A percentile compares a stretch with the other conserved stretches of the same genome.
These are phyloP conservation scores for Colletotrichum destructivum DNA, from an alignment of 2,329 filamentous ascomycete genomes.

Conservation along the genomic window DNA sequence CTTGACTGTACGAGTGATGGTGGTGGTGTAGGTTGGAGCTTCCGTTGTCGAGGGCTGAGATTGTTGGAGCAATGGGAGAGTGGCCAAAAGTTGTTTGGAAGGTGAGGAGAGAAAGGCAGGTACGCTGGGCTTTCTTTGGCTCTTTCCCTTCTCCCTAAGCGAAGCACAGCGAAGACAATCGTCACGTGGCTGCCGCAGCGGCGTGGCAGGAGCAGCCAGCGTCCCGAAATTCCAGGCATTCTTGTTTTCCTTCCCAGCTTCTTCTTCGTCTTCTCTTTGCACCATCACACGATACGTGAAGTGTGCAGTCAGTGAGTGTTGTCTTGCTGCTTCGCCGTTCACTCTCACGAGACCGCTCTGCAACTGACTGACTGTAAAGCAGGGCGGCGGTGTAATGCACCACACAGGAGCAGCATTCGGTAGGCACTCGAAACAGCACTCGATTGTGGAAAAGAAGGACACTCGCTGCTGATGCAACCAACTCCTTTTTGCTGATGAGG, in stretches of 20 bases:
- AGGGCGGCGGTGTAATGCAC: too few relatives aligned
- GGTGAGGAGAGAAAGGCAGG: too few relatives aligned
- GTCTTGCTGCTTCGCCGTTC: too few relatives aligned
- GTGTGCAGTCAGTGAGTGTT: too few relatives aligned
- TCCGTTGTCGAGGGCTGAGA: too few relatives aligned
- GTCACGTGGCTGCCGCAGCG: background rate
- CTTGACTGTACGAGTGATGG: too few relatives aligned
- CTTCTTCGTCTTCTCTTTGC: background rate
- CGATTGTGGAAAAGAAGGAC: background rate
- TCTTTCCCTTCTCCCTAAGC: background rate
- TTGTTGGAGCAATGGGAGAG: too few relatives aligned
- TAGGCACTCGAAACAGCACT: background rate
- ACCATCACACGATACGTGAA: background rate
- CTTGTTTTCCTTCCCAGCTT: background rate
- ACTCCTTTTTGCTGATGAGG: background rate
- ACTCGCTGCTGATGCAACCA: background rate
- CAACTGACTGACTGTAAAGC: too few relatives aligned
- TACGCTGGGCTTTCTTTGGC: background rate
- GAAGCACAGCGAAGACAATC: background rate
- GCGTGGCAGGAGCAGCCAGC: background rate
- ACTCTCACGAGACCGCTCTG: too few relatives aligned
- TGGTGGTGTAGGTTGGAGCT: too few relatives aligned
- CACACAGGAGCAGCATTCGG: background rate
- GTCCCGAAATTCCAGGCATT: background rate
- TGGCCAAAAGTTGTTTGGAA: too few relatives aligned